phyloP scores from a whole-genome alignment of 352 stramenopile genomes.

The Pythium oligandrum region DNA sequence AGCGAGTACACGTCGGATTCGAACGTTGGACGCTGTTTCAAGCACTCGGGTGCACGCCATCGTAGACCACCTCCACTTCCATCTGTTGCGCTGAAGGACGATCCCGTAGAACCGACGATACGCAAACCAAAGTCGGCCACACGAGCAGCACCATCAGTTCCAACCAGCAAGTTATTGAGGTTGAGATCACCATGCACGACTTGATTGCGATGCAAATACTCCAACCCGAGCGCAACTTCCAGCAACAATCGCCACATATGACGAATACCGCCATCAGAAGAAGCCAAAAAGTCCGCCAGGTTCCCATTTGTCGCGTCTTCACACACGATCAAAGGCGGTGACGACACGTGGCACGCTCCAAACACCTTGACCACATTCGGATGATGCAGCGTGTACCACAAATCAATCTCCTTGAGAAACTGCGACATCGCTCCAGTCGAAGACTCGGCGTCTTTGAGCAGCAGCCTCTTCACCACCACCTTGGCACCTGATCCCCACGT shows the following conservation, averaged over 20 bases:
- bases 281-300: conserved; percentile 3
- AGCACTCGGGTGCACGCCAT: conserved; percentile 3
- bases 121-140: neutral
- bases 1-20: conserved; percentile 25
- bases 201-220: neutral
- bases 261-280: too few relatives aligned
- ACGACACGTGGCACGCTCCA: conserved; percentile 14
- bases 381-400: conserved; percentile 13
- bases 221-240: neutral
- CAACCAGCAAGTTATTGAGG: neutral
- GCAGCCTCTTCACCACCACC: conserved; percentile 12
- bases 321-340: conserved; percentile 12
- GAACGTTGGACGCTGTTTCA: conserved; percentile 5
- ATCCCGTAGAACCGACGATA: too few relatives aligned
- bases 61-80: neutral
- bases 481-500: neutral
- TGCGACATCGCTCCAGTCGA: too few relatives aligned
- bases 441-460: neutral
- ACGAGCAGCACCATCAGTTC: neutral
- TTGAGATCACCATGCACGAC: conserved; percentile 2
- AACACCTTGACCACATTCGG: conserved; percentile 16
- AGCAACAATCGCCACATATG: too few relatives aligned
- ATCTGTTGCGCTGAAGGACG: too few relatives aligned
- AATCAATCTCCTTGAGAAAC: conserved; percentile 7
- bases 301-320: conserved; percentile 2